Percentiles rank a stretch among this genome's conserved stretches.
Conservation (phyloP, 169 alveolate genomes). For the Cardiosporidium cionae region DNA sequence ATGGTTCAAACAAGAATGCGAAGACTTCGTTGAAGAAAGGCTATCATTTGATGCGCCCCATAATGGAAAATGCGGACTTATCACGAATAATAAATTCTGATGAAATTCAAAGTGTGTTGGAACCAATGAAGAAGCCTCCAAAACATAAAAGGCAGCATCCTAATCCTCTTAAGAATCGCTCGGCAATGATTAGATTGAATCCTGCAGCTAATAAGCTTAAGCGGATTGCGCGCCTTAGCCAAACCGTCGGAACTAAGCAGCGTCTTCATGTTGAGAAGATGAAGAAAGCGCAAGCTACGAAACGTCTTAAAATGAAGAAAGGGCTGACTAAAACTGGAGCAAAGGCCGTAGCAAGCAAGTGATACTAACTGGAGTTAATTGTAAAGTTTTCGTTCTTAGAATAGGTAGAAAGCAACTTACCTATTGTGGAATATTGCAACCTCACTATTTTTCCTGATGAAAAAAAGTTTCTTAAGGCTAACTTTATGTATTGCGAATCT, state of each 20-base stretch:
- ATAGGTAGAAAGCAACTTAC: too few species aligned
- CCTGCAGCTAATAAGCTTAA: constrained; percentile 42
- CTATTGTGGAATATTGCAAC: too few species aligned
- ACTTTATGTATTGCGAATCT: too few species aligned
- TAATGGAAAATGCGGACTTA: constrained; percentile 85
- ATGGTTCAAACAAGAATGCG: constrained; percentile 57
- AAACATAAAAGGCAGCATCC: constrained; percentile 33
- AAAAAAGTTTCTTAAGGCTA: too few species aligned
- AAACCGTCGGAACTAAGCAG: constrained; percentile 7
- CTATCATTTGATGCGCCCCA: constrained; percentile 52
- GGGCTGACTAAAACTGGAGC: too few species aligned
- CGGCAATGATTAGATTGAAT: constrained; percentile 42
- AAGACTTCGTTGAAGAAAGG: constrained; percentile 28
- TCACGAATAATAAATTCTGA: constrained; percentile 91
- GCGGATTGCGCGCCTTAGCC: constrained; percentile 25
- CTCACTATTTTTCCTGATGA: too few species aligned
- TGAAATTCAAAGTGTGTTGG: constrained; percentile 85
- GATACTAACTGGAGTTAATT: too few species aligned
- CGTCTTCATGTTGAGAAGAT: background rate
- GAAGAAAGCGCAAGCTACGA: constrained; percentile 12
- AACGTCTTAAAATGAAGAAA: too few species aligned
- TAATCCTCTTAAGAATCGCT: constrained; percentile 44
- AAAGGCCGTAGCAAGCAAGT: too few species aligned
- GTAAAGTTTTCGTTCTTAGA: too few species aligned
- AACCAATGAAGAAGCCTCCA: constrained; percentile 53